Conservation (phyloP, 768 basidiomycete genomes). For the Boletus edulis region DNA sequence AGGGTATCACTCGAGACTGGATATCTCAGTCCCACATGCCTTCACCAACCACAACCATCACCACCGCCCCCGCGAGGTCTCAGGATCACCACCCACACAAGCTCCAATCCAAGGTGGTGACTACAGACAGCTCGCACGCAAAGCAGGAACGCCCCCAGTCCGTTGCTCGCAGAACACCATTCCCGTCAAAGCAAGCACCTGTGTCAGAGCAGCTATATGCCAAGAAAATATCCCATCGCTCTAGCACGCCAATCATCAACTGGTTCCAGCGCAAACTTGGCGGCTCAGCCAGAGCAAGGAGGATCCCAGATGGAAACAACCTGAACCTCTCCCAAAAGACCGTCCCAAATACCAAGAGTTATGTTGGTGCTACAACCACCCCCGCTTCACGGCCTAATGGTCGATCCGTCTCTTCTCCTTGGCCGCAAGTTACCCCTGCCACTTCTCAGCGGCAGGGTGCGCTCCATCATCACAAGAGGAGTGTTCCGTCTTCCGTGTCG, state of each 20-base stretch:
- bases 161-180: conserved; percentile 17
- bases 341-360: conserved; percentile 14
- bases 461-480: conserved; percentile 16
- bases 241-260: conserved; percentile 83
- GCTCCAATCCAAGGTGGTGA: conserved; percentile 12
- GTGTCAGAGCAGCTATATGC: conserved; percentile 35
- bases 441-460: conserved; percentile 28
- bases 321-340: conserved; percentile 13
- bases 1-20: neutral
- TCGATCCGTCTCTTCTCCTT: conserved; percentile 30
- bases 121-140: conserved; percentile 3
- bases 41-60: conserved; percentile 8
- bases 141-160: conserved; percentile 17
- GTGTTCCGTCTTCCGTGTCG: conserved; percentile 20
- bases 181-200: conserved; percentile 23
- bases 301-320: conserved; percentile 36
- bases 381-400: conserved; percentile 22
- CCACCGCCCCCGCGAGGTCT: conserved; percentile 11
- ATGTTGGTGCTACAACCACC: conserved; percentile 7
- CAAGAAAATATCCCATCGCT: conserved; percentile 66
- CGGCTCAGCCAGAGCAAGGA: conserved; percentile 60
- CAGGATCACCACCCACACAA: conserved; percentile 14
- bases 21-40: conserved; percentile 14
- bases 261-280: conserved; percentile 89
- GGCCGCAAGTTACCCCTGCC: conserved; percentile 17